Percentiles rank a stretch among this genome's conserved stretches.
Conservation (phyloP, 768 basidiomycete genomes). For the Daedaleopsis sinensis region DNA sequence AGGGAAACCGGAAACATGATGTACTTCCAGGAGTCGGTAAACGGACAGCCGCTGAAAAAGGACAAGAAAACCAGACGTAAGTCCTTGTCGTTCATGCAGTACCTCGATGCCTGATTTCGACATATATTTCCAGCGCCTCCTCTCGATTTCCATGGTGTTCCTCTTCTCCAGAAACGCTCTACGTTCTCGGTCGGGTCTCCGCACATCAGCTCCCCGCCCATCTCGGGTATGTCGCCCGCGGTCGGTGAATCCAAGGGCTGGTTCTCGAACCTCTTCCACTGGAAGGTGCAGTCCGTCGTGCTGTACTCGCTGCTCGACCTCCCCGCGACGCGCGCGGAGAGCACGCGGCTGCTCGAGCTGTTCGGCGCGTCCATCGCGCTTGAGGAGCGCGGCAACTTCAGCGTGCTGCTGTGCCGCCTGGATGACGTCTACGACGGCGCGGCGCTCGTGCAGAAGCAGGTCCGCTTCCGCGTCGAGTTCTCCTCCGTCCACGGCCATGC, state of each 20-base stretch:
- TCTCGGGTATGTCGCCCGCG: conserved; percentile 56
- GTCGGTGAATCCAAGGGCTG: conserved; percentile 88
- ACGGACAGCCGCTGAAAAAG: conserved; percentile 45
- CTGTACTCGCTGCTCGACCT: conserved; percentile 62
- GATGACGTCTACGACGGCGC: conserved; percentile 49
- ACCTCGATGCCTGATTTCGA: not conserved
- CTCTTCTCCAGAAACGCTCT: conserved; percentile 44
- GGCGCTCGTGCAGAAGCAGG: conserved; percentile 62
- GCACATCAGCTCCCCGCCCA: conserved; percentile 42
- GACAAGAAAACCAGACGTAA: conserved; percentile 60
- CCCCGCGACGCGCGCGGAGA: conserved; percentile 63
- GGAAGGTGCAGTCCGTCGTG: conserved; percentile 66
- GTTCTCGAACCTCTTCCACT: conserved; percentile 96
- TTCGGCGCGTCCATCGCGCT: conserved; percentile 66
- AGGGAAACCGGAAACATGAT: conserved; percentile 58
- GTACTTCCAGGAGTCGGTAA: conserved; percentile 32
- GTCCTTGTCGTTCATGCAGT: conserved; percentile 26
- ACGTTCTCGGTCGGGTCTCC: conserved; percentile 52
- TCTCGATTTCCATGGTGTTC: conserved; percentile 52
- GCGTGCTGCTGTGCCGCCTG: conserved; percentile 53
- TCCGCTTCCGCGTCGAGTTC: conserved; percentile 87
- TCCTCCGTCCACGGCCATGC: conserved; percentile 19
- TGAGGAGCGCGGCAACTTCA: conserved; percentile 46
- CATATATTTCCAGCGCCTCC: conserved; percentile 48
- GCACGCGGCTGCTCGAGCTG: conserved; percentile 62